Conservation (phyloP, 2,329 filamentous ascomycete genomes). For the Pseudocercospora musae region DNA sequence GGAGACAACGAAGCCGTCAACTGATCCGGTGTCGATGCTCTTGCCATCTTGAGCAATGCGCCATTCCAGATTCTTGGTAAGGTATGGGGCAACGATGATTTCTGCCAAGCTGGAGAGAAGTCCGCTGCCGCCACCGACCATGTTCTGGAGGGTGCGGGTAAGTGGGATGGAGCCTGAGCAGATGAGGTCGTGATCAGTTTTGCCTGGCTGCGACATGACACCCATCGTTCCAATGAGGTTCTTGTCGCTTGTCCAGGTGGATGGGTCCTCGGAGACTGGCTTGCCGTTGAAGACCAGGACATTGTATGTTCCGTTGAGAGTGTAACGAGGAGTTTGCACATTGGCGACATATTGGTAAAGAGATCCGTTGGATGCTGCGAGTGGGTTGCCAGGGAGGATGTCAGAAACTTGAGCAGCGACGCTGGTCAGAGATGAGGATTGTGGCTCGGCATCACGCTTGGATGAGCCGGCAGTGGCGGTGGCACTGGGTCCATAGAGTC, state of each 20-base stretch:
- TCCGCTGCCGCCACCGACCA: constrained; percentile 25
- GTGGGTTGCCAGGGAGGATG: constrained; percentile 14
- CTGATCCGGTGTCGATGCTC: constrained; percentile 31
- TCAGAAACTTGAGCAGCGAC: background rate
- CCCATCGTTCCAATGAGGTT: constrained; percentile 62
- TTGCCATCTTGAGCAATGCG: constrained; percentile 32
- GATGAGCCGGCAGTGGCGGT: constrained; percentile 34
- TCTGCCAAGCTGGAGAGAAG: constrained; percentile 33
- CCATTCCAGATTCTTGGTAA: constrained; percentile 36
- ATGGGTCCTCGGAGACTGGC: constrained; percentile 39
- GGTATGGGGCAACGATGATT: constrained; percentile 30
- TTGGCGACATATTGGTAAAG: constrained; percentile 69
- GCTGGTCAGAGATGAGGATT: background rate
- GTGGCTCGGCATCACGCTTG: constrained; percentile 26
- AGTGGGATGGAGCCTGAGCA: constrained; percentile 46
- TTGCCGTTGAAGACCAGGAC: constrained; percentile 67
- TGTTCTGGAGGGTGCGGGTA: constrained; percentile 41
- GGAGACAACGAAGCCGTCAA: constrained; percentile 40
- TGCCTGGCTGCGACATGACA: constrained; percentile 27
- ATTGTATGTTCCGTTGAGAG: constrained; percentile 59
- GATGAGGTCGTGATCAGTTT: constrained; percentile 25
- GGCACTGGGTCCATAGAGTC: constrained; percentile 51
- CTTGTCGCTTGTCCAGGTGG: constrained; percentile 50
- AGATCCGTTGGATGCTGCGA: constrained; percentile 37
- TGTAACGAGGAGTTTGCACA: constrained; percentile 59